Base-by-base conservation (phyloP, 768 basidiomycete genomes). In the Phanerodontia chrysosporium region DNA sequence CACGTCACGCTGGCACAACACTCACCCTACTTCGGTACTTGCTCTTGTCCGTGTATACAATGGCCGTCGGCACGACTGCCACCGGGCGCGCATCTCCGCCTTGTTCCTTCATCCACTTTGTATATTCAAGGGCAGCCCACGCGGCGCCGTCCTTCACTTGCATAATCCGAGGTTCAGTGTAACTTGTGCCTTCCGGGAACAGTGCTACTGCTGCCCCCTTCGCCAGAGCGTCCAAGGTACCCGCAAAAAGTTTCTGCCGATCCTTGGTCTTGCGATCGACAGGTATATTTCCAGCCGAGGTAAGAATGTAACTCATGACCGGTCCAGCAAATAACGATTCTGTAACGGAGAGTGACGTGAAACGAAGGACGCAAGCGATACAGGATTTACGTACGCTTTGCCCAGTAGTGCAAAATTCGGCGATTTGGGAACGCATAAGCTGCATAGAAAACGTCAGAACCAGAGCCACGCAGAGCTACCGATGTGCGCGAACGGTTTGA, bases 181-280 rank as follows among this genome's bases (percentile, higher is more conserved):
- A 96, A 67, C 88, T 90, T 21, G 90, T 92, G 44, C 93, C 94
- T 72, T 96, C 94, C 8, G 94, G 94, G 70, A 99, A 99, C 45
- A 98, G 79, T 7, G 93, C 96, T 55, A 99, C 91, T 21, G 85
- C 90, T 61, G 87, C 80, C 16, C 90, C 91, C n/a, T 76, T 76
- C 18, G 85, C 80, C 42, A 99, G 80, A 1, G 89, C 87, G 53
- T 96, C 89, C 65, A 98, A 88, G 0, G 95, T 97, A 45, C 92
- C 90, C 62, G 84, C 83, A 76, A 97, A 95, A 18, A 98, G 78
- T 21, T 83, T 81, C 67, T 90, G 89, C 57, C 93, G 87, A 74
- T 99, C 95, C 75, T 92, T 93, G 61, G 83, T 91, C 75, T 92
- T 95, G 60, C 97, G 84, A 72, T 97, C 95, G 35, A 98, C 96